Conservation (phyloP, 208 protist species). For the Leptomonas seymouri region DNA sequence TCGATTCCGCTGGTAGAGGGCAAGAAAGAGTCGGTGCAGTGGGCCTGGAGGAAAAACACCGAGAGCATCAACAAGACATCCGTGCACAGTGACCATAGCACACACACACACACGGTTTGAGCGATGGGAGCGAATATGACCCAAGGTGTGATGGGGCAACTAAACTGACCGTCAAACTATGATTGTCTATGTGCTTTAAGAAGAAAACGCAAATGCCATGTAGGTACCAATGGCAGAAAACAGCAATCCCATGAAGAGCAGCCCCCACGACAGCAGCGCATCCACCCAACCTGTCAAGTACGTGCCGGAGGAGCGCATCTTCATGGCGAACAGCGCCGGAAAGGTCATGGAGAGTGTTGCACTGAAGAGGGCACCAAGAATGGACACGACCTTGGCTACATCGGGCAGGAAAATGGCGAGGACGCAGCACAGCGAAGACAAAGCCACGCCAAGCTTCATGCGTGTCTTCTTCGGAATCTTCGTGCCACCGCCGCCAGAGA, state of each 20-base stretch:
- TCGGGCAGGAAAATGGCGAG: constrained; percentile 72
- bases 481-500: constrained; percentile 51
- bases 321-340: constrained; percentile 71
- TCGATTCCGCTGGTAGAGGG: too few species aligned
- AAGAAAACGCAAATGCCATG: constrained; percentile 54
- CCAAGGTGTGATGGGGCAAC: constrained; percentile 1
- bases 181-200: neutral
- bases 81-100: too few species aligned
- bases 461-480: constrained; percentile 69
- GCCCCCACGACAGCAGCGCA: constrained; percentile 37
- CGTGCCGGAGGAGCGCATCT: constrained; percentile 62
- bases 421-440: constrained; percentile 41
- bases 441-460: constrained; percentile 40
- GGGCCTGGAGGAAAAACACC: too few species aligned
- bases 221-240: constrained; percentile 61
- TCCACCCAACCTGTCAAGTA: constrained; percentile 60
- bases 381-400: constrained; percentile 62
- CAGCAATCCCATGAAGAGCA: constrained; percentile 54
- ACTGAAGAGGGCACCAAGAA: constrained; percentile 75
- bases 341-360: constrained; percentile 83
- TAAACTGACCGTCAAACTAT: neutral
- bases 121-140: neutral
- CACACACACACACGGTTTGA: neutral
- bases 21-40: too few species aligned
- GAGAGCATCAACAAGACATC: too few species aligned